A percentile compares a stretch with the other conserved stretches of the same genome.
Evolutionary conservation across 1,284 basidiomycete species (phyloP).

Genomic region (Thelephora terrestris): DNA sequence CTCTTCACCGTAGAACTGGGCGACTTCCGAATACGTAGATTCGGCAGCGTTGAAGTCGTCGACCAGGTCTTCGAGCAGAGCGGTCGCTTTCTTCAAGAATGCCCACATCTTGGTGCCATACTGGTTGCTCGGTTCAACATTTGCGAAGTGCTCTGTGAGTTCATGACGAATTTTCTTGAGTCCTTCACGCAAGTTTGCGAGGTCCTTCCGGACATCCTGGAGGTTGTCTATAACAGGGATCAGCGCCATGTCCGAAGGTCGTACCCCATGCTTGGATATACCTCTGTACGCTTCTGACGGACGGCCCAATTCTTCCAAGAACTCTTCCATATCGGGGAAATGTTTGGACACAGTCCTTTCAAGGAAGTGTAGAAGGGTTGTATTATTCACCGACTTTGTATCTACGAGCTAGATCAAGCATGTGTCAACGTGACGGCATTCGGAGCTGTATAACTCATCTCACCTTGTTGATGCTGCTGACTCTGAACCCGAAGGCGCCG

Average conservation of each 20-base stretch:
- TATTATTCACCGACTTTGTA: slow-evolving; percentile 91
- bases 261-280: slow-evolving; percentile 20
- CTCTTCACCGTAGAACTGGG: slow-evolving; percentile 88
- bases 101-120: slow-evolving; percentile 87
- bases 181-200: slow-evolving; percentile 68
- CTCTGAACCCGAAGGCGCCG: slow-evolving; percentile 94
- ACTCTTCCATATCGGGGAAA: slow-evolving; percentile 83
- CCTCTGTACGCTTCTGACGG: slow-evolving; percentile 93
- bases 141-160: slow-evolving; percentile 68
- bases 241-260: slow-evolving; percentile 4
- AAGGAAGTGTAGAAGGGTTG: slow-evolving; percentile 90
- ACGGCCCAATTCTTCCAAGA: slow-evolving; percentile 82
- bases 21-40: slow-evolving; percentile 69
- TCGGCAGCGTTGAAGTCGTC: slow-evolving; percentile 83
- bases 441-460: slow-evolving; percentile 3
- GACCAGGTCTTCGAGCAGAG: slow-evolving; percentile 68
- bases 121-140: slow-evolving; percentile 59
- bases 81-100: slow-evolving; percentile 68
- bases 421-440: neutral
- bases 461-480: slow-evolving; percentile 96
- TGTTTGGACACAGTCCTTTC: slow-evolving; percentile 84
- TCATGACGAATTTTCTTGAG: slow-evolving; percentile 71
- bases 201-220: slow-evolving; percentile 66
- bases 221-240: slow-evolving; percentile 48
- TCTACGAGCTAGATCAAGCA: slow-evolving; percentile 69